phyloP scores from a whole-genome alignment of 2,329 filamentous ascomycete species.

The Sarocladium oryzae region DNA sequence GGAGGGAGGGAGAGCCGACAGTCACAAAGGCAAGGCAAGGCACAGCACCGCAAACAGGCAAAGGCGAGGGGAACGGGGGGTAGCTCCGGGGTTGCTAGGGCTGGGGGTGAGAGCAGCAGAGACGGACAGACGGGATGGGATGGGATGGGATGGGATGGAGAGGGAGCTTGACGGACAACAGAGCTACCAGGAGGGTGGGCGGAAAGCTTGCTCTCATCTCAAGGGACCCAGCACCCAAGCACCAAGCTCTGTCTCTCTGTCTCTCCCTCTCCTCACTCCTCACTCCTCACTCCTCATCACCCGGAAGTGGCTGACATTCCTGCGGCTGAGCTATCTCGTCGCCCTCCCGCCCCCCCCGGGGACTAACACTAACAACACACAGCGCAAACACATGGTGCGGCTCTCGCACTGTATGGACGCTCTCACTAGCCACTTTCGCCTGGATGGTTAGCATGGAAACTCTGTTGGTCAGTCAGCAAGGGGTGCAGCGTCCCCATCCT shows the following conservation, averaged over 20 bases:
- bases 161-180: neutral
- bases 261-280: neutral
- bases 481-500: neutral
- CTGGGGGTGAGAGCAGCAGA: neutral
- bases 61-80: neutral
- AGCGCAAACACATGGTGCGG: too few relatives aligned
- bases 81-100: neutral
- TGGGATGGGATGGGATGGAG: neutral
- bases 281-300: too few relatives aligned
- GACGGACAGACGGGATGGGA: too few relatives aligned
- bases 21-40: constrained; percentile 7
- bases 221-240: neutral
- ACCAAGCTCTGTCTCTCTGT: neutral
- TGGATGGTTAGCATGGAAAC: too few relatives aligned
- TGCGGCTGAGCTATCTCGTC: neutral
- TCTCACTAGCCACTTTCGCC: neutral
- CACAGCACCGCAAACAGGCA: neutral
- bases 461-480: too few relatives aligned
- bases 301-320: constrained; percentile 1
- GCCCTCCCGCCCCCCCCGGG: neutral
- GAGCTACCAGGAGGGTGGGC: neutral
- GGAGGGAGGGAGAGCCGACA: constrained; percentile 17
- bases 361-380: too few relatives aligned
- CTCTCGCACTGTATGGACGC: neutral
- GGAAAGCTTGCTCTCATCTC: neutral